Conservation (phyloP, 108 stramenopile genomes). For the Licmophora abbreviata region DNA sequence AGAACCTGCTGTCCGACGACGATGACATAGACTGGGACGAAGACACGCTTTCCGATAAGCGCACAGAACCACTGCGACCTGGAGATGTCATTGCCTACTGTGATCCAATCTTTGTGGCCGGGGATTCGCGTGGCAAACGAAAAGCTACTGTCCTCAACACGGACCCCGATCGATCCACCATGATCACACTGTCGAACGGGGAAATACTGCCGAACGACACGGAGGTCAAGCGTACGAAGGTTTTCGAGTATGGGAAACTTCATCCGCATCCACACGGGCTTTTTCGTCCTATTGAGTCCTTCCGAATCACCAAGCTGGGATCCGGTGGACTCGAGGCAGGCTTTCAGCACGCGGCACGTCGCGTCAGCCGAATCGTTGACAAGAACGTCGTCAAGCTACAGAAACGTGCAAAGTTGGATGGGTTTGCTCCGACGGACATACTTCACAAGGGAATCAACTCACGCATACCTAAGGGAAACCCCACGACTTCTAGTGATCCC, state of each 20-base stretch:
- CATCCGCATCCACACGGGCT: conserved; percentile 41
- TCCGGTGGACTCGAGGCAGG: conserved; percentile 1
- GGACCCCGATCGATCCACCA: conserved; percentile 23
- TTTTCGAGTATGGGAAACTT: conserved; percentile 24
- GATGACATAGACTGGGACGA: too few relatives aligned
- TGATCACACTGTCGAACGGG: conserved; percentile 39
- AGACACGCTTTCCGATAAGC: conserved; percentile 17
- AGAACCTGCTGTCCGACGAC: too few relatives aligned
- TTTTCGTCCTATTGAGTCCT: conserved; percentile 22
- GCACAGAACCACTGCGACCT: conserved; percentile 56
- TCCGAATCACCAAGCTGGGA: conserved; percentile 2
- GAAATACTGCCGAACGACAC: conserved; percentile 40
- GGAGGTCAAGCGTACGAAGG: conserved; percentile 42
- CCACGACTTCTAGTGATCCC: too few relatives aligned
- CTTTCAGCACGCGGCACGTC: too few relatives aligned
- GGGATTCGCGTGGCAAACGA: conserved; percentile 34
- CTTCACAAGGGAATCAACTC: too few relatives aligned
- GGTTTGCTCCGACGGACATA: too few relatives aligned
- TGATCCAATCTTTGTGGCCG: conserved; percentile 46
- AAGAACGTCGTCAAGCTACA: too few relatives aligned
- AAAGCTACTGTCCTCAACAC: conserved; percentile 39
- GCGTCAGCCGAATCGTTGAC: too few relatives aligned
- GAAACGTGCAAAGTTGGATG: too few relatives aligned
- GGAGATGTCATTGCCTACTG: conserved; percentile 64
- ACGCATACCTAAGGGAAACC: too few relatives aligned